phyloP scores from a whole-genome alignment of 2,329 filamentous ascomycete genomes.

The Penicillium brasilianum region DNA sequence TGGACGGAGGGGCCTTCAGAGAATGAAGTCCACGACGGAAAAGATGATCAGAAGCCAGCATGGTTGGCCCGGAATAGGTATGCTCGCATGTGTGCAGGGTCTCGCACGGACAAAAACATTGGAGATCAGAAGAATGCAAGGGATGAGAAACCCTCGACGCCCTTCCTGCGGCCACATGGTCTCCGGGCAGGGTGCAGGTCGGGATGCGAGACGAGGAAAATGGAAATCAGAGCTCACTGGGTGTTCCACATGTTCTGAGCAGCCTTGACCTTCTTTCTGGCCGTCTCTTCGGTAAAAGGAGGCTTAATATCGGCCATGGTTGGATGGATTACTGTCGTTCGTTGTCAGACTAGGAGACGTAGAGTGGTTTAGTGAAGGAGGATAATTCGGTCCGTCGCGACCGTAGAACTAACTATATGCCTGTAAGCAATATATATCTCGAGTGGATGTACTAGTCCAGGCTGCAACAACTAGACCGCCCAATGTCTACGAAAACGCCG shows the following conservation, averaged over 20 bases:
- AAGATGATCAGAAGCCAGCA: background rate
- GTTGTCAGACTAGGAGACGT: background rate
- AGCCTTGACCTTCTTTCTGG: slow-evolving; percentile 77
- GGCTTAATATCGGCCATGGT: slow-evolving; percentile 57
- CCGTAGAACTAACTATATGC: background rate
- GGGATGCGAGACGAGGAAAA: slow-evolving; percentile 3
- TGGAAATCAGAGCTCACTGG: slow-evolving; percentile 53
- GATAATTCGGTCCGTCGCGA: background rate
- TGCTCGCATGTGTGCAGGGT: slow-evolving; percentile 14
- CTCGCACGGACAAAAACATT: slow-evolving; percentile 25
- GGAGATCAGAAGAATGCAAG: slow-evolving; percentile 25
- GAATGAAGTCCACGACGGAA: background rate
- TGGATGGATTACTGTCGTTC: background rate
- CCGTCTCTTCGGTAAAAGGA: slow-evolving; percentile 76
- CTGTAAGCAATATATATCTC: background rate
- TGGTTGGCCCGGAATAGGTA: slow-evolving; percentile 2
- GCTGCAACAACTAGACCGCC: background rate
- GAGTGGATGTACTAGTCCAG: background rate
- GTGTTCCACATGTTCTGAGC: slow-evolving; percentile 86
- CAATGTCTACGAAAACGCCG: background rate
- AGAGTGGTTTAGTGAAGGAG: background rate
- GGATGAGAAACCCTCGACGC: slow-evolving; percentile 14
- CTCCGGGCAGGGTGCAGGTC: background rate
- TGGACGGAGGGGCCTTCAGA: background rate
- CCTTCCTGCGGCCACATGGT: slow-evolving; percentile 28